A percentile compares a stretch with the other conserved stretches of the same genome.
These are phyloP conservation scores for Colletotrichum costaricense DNA, from an alignment of 2,329 filamentous ascomycete genomes.

Conservation along the genomic window DNA sequence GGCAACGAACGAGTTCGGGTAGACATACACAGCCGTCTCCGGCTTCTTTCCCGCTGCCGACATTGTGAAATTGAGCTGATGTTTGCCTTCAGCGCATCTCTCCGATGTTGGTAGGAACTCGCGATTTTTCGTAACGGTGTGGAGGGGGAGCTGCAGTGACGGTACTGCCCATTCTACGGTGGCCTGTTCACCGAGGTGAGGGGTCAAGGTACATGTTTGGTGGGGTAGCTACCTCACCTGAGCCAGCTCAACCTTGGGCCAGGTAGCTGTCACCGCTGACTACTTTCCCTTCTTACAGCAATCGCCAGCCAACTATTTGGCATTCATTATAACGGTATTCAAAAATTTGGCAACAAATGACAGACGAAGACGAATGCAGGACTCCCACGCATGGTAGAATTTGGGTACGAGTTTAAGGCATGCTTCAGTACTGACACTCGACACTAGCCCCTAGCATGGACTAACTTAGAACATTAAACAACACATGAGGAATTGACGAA, in stretches of 20 bases:
- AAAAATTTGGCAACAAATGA: not conserved
- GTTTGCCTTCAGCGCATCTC: slow-evolving; percentile 26
- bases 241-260: not conserved
- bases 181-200: slow-evolving; percentile 36
- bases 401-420: no score
- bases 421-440: no score
- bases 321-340: not conserved
- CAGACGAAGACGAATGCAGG: not conserved
- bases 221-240: not conserved
- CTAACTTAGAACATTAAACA: no score
- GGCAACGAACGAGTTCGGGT: no score
- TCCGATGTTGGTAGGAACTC: slow-evolving; percentile 29
- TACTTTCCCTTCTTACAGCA: no score
- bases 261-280: no score
- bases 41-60: slow-evolving; percentile 31
- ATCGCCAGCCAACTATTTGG: no score
- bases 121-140: slow-evolving; percentile 35
- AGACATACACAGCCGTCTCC: slow-evolving; percentile 17
- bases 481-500: no score
- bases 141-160: slow-evolving; percentile 36
- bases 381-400: no score
- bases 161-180: slow-evolving; percentile 24
- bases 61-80: slow-evolving; percentile 25
- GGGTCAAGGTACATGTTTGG: slow-evolving; percentile 2
- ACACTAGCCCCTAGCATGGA: no score